Percentiles rank a stretch among this genome's conserved stretches.
Conservation (phyloP, 1,139 yeast species). For the Pichia sp. region DNA sequence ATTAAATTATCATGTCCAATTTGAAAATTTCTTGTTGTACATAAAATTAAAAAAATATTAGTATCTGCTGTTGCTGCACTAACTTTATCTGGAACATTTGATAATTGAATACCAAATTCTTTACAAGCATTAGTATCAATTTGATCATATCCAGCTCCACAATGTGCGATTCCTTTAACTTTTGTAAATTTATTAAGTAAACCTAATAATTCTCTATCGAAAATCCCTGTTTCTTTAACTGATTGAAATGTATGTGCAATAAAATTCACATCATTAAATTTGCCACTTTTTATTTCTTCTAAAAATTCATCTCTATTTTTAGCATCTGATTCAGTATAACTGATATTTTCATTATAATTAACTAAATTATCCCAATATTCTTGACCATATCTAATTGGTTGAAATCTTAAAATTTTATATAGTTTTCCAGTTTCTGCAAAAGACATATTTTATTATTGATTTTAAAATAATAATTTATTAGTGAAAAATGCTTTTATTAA, state of each 20-base stretch:
- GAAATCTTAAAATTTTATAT: slow-evolving; percentile 57
- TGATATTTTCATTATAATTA: slow-evolving; percentile 38
- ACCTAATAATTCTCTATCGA: slow-evolving; percentile 64
- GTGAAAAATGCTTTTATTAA: no score
- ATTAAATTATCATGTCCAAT: slow-evolving; percentile 42
- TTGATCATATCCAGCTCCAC: slow-evolving; percentile 94
- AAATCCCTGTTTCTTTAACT: slow-evolving; percentile 53
- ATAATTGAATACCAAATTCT: slow-evolving; percentile 47
- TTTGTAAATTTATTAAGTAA: slow-evolving; percentile 45
- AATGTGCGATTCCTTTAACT: slow-evolving; percentile 62
- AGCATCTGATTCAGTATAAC: slow-evolving; percentile 29
- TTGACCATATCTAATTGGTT: slow-evolving; percentile 45
- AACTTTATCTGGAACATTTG: slow-evolving; percentile 68
- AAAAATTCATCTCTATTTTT: slow-evolving; percentile 43
- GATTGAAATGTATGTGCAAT: slow-evolving; percentile 36
- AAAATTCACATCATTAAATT: slow-evolving; percentile 42
- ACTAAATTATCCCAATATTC: slow-evolving; percentile 49
- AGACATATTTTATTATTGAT: neutral
- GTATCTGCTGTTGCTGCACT: slow-evolving; percentile 80
- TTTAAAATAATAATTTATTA: no score
- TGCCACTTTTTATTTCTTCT: slow-evolving; percentile 40
- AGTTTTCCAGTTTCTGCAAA: slow-evolving; percentile 22
- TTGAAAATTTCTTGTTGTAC: slow-evolving; percentile 62
- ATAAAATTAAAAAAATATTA: slow-evolving; percentile 57
- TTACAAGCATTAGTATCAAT: slow-evolving; percentile 52